Percentiles rank a stretch among this genome's conserved stretches.
Evolutionary conservation across 495 filamentous ascomycete genomes (phyloP).

Genomic region (Cercophora scortea): DNA sequence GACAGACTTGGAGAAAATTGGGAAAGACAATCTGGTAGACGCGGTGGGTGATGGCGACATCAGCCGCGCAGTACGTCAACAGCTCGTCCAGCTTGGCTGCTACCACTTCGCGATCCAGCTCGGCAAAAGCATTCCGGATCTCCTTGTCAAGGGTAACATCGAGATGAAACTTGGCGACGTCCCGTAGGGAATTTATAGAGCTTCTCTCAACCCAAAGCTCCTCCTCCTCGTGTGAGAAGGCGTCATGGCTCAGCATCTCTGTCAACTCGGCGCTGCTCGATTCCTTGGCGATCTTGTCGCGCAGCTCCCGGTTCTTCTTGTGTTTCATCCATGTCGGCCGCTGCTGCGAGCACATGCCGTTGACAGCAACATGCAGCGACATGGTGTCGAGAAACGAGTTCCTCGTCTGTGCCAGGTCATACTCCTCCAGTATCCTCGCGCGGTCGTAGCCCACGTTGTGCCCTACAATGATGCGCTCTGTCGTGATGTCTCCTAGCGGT

Average conservation of each 20-base stretch:
- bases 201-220: conserved; percentile 93
- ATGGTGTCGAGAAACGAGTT: conserved; percentile 96
- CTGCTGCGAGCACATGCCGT: conserved; percentile 97
- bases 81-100: conserved; percentile 65
- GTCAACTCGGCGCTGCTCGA: conserved; percentile 63
- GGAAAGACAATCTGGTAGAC: conserved; percentile 91
- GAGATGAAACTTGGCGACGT: conserved; percentile 96
- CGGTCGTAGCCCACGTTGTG: conserved; percentile 97
- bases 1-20: conserved; percentile 77
- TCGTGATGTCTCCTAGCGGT: conserved; percentile 66
- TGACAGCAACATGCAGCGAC: conserved; percentile 95
- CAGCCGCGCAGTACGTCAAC: conserved; percentile 90
- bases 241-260: conserved; percentile 57
- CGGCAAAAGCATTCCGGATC: conserved; percentile 78
- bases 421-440: conserved; percentile 83
- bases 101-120: conserved; percentile 64
- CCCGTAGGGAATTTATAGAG: conserved; percentile 88
- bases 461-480: conserved; percentile 72
- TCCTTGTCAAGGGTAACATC: conserved; percentile 87
- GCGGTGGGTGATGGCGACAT: conserved; percentile 85
- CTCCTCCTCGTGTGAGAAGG: conserved; percentile 72
- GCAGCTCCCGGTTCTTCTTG: conserved; percentile 76
- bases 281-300: conserved; percentile 70
- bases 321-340: conserved; percentile 95
- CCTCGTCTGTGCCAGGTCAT: conserved; percentile 68